A percentile compares a stretch with the other conserved stretches of the same genome.
Evolutionary conservation across 2,329 filamentous ascomycete genomes (phyloP).

Genomic region (Fusarium proliferatum): DNA sequence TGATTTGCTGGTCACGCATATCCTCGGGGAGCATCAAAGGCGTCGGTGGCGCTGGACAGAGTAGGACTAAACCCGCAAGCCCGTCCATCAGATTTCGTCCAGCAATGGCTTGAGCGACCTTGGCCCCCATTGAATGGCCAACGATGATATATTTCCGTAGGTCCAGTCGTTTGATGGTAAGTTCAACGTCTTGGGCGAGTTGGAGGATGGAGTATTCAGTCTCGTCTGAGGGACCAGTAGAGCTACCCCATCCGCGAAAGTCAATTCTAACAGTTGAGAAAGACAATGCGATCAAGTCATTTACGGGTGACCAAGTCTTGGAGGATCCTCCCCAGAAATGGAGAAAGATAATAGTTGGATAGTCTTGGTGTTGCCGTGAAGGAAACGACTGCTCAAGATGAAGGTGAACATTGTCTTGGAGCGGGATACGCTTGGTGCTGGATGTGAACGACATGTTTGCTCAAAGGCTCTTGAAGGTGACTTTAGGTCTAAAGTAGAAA

Average conservation of each 20-base stretch:
- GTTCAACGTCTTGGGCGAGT: not conserved
- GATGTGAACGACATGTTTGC: not conserved
- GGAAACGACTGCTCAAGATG: not conserved
- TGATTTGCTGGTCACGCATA: not conserved
- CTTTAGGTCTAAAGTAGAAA: not conserved
- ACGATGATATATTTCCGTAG: not conserved
- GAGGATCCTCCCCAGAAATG: not conserved
- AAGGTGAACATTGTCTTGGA: accelerated
- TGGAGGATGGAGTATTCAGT: not conserved
- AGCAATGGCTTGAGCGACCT: not conserved
- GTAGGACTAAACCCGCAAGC: not conserved
- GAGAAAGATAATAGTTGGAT: accelerated
- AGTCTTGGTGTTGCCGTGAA: accelerated
- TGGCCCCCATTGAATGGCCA: not conserved
- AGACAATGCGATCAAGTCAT: accelerated
- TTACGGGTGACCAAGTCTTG: not conserved
- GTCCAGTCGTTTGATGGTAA: accelerated
- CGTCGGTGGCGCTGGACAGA: not conserved
- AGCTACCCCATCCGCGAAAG: not conserved
- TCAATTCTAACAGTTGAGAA: not conserved
- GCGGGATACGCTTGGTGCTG: not conserved
- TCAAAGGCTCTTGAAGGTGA: accelerated
- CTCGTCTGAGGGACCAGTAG: not conserved
- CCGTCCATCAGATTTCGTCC: accelerated
- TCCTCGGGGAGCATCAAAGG: accelerated